A percentile compares a stretch with the other conserved stretches of the same genome.
Evolutionary conservation across 257 asterid genomes (phyloP).

Genomic region (Solanum habrochaites): DNA sequence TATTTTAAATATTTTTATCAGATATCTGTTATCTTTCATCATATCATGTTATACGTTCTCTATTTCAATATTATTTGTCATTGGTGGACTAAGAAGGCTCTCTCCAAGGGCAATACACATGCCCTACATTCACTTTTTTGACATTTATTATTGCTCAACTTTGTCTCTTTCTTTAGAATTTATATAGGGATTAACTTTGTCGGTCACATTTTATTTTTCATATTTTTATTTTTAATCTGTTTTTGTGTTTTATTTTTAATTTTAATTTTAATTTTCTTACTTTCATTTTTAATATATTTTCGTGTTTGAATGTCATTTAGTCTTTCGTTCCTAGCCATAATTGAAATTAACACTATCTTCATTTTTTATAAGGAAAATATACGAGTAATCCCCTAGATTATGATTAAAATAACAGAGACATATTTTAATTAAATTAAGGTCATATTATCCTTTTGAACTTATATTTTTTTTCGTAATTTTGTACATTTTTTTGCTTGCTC

Average conservation of each 20-base stretch:
- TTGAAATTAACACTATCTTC: not conserved
- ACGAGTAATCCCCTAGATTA: accelerated
- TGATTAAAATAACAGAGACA: accelerated
- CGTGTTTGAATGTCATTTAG: not conserved
- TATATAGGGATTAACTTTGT: not conserved
- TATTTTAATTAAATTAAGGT: no score
- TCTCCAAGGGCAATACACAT: not conserved
- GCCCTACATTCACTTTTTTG: not conserved
- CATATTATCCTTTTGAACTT: accelerated
- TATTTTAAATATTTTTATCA: not conserved
- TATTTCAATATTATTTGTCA: not conserved
- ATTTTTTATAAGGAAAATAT: not conserved
- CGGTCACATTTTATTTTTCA: not conserved
- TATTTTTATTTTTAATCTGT: no score
- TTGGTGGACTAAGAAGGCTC: not conserved
- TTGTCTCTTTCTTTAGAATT: not conserved
- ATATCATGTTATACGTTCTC: not conserved
- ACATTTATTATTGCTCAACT: not conserved
- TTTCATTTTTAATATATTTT: not conserved
- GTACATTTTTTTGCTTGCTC: accelerated
- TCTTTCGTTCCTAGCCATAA: not conserved
- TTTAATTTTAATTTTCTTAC: not conserved
- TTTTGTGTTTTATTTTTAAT: no score
- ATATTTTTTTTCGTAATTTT: no score
- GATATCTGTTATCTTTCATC: not conserved